Conservation (phyloP, 306 rosid genomes). For the Luffa aegyptiaca region DNA sequence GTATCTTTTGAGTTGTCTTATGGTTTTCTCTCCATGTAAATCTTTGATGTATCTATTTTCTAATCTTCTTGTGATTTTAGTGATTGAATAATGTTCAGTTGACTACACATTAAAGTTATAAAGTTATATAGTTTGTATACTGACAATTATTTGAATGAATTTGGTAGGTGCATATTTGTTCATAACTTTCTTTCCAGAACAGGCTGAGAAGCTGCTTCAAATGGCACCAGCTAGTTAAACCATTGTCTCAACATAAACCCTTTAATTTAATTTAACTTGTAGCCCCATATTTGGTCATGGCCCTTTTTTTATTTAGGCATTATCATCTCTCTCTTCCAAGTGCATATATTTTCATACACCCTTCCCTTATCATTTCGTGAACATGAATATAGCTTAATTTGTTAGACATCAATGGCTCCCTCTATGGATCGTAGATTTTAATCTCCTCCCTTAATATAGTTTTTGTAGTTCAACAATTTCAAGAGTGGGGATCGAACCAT, state of each 20-base stretch:
- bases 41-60: too few species aligned
- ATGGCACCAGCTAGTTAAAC: constrained; percentile 40
- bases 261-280: neutral
- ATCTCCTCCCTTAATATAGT: neutral
- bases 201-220: constrained; percentile 81
- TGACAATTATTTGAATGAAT: constrained; percentile 15
- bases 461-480: too few species aligned
- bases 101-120: too few species aligned
- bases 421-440: neutral
- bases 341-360: neutral
- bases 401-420: neutral
- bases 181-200: constrained; percentile 89
- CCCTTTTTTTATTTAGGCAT: neutral
- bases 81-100: too few species aligned
- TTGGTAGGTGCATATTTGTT: constrained; percentile 72
- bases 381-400: neutral
- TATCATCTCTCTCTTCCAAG: neutral
- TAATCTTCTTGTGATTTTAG: too few species aligned
- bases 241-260: neutral
- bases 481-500: too few species aligned
- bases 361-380: neutral
- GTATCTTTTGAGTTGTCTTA: too few species aligned
- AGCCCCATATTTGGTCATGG: too few species aligned
- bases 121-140: neutral
- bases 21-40: too few species aligned